phyloP scores from a whole-genome alignment of 176 grass and related monocot genomes.

The Microstegium vimineum region DNA sequence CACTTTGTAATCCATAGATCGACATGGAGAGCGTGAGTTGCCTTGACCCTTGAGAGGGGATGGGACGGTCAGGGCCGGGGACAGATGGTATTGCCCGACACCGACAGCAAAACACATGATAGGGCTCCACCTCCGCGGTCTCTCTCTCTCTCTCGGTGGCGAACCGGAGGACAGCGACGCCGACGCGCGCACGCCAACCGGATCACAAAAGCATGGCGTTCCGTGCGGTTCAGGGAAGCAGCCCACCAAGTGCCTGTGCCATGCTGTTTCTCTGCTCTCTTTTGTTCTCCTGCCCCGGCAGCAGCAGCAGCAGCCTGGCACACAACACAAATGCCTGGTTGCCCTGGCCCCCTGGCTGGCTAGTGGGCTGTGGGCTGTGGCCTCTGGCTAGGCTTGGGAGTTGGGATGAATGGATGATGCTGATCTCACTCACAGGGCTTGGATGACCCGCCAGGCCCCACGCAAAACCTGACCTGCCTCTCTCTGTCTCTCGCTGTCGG shows the following conservation, averaged over 20 bases:
- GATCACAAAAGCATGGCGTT: background rate
- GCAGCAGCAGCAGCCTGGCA: background rate
- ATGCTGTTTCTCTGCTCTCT: background rate
- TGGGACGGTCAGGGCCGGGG: background rate
- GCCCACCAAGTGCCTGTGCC: too few relatives aligned
- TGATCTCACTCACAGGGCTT: too few relatives aligned
- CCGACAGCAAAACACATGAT: constrained; percentile 1
- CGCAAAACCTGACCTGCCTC: background rate
- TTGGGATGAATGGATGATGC: too few relatives aligned
- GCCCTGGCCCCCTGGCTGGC: background rate
- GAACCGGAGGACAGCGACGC: constrained; percentile 14
- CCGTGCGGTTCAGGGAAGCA: constrained; percentile 24
- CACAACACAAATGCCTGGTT: background rate
- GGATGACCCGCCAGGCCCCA: background rate
- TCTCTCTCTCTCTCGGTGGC: background rate
- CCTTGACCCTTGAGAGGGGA: too few relatives aligned
- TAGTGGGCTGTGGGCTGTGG: too few relatives aligned
- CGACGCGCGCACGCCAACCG: background rate
- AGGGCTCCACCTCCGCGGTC: constrained; percentile 7
- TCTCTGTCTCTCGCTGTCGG: background rate
- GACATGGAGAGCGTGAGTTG: background rate
- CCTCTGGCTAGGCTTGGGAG: background rate
- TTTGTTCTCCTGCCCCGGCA: background rate
- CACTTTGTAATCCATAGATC: background rate
- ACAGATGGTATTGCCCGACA: background rate